phyloP scores from a whole-genome alignment of 768 basidiomycete genomes.

The Auriculariales sp. region DNA sequence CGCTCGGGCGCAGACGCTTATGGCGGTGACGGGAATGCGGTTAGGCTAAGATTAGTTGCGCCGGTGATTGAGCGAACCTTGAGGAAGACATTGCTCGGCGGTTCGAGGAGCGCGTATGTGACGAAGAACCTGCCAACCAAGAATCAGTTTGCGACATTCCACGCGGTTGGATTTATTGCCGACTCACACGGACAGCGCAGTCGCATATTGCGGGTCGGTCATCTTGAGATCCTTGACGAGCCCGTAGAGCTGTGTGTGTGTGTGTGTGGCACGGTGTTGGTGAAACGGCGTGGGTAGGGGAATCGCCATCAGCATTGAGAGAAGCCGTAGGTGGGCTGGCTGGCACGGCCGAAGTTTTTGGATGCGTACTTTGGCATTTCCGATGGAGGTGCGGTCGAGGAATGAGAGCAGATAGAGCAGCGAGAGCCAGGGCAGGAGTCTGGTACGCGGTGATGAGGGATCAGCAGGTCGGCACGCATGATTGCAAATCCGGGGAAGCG shows the following conservation, averaged over 20 bases:
- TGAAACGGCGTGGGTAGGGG: background rate
- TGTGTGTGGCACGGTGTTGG: constrained; percentile 1
- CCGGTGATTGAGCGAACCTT: too few relatives aligned
- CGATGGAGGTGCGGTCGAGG: constrained; percentile 42
- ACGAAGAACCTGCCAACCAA: background rate
- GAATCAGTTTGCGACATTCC: background rate
- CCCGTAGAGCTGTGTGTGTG: constrained; percentile 37
- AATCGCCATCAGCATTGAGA: constrained; percentile 6
- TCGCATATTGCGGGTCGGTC: constrained; percentile 48
- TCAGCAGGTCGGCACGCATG: background rate
- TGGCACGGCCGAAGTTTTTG: constrained; percentile 1
- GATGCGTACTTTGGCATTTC: constrained; percentile 26
- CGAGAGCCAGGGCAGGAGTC: constrained; percentile 24
- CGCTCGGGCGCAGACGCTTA: constrained; percentile 57
- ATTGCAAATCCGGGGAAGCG: too few relatives aligned
- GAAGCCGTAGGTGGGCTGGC: background rate
- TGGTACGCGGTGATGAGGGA: background rate
- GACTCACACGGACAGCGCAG: constrained; percentile 46
- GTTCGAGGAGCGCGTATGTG: constrained; percentile 11
- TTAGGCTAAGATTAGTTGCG: too few relatives aligned
- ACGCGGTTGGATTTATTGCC: too few relatives aligned
- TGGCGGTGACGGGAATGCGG: too few relatives aligned
- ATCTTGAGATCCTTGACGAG: constrained; percentile 45
- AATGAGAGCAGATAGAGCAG: constrained; percentile 67
- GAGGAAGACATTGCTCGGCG: constrained; percentile 59